Percentiles rank a stretch among this genome's conserved stretches.
These are phyloP conservation scores for Metschnikowia dekortorum DNA, from an alignment of 805 yeast species.

Conservation along the genomic window DNA sequence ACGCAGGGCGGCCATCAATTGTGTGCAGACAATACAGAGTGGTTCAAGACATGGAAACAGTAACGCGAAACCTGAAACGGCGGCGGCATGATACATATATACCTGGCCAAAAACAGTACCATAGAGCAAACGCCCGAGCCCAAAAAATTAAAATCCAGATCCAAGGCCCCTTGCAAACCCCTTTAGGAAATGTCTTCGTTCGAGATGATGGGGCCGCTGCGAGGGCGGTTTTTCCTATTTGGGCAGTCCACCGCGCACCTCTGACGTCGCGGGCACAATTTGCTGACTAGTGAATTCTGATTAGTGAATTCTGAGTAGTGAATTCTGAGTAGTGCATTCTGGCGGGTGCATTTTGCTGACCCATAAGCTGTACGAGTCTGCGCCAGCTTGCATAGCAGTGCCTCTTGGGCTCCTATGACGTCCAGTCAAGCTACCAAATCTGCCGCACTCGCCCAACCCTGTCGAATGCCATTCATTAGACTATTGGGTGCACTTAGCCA, in stretches of 20 bases:
- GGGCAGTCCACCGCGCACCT: neutral
- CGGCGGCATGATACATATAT: neutral
- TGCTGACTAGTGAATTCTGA: neutral
- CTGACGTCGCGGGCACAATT: neutral
- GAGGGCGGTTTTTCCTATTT: constrained; percentile 1
- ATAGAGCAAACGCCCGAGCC: neutral
- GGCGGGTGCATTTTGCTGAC: no score
- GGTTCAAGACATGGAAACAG: neutral
- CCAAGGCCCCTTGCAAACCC: neutral
- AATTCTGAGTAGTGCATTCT: neutral
- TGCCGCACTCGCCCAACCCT: no score
- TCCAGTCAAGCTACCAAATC: no score
- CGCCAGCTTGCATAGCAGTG: no score
- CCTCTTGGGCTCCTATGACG: no score
- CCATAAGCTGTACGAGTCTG: no score
- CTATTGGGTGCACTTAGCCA: no score
- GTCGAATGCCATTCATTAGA: no score
- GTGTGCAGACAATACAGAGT: no score
- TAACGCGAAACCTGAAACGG: neutral
- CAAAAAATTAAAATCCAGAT: neutral
- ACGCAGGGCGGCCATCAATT: no score
- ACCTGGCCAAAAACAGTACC: neutral
- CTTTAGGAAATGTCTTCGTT: neutral
- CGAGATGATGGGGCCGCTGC: neutral
- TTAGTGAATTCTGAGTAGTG: no score